phyloP scores from a whole-genome alignment of 306 rosid species.

The Inga oerstediana region DNA sequence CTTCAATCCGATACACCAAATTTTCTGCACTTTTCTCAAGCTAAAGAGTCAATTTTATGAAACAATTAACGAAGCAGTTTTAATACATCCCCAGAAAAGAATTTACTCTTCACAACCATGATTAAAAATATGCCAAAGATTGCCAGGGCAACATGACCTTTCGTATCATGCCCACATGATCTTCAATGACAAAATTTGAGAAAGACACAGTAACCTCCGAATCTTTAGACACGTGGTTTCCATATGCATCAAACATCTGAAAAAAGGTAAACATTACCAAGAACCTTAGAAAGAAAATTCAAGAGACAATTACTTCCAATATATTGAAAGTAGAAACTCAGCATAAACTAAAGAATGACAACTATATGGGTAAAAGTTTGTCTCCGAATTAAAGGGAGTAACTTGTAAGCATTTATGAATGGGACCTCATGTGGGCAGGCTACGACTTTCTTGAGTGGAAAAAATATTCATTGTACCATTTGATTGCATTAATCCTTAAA shows the following conservation, averaged over 20 bases:
- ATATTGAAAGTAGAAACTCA: constrained; percentile 18
- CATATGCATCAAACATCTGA: constrained; percentile 58
- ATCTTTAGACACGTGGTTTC: constrained; percentile 51
- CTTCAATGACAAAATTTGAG: constrained; percentile 43
- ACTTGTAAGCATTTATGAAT: not conserved
- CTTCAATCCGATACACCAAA: not conserved
- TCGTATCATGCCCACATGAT: constrained; percentile 33
- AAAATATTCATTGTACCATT: not conserved
- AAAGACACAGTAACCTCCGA: constrained; percentile 39
- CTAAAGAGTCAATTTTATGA: not conserved
- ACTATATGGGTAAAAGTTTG: not conserved
- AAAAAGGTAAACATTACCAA: constrained; percentile 4
- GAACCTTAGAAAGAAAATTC: constrained; percentile 11
- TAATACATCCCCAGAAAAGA: not conserved
- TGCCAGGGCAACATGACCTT: constrained; percentile 38
- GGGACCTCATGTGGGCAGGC: not conserved
- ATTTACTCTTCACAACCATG: not conserved
- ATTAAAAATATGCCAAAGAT: not conserved
- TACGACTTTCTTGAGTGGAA: not conserved
- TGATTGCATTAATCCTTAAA: not conserved
- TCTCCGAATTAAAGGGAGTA: not conserved
- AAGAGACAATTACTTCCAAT: not conserved
- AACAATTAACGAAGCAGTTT: not conserved
- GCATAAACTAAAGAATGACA: not conserved
- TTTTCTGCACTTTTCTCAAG: not conserved